Base-by-base conservation (phyloP, 2,329 filamentous ascomycete species). In the Uncinocarpus reesii region DNA sequence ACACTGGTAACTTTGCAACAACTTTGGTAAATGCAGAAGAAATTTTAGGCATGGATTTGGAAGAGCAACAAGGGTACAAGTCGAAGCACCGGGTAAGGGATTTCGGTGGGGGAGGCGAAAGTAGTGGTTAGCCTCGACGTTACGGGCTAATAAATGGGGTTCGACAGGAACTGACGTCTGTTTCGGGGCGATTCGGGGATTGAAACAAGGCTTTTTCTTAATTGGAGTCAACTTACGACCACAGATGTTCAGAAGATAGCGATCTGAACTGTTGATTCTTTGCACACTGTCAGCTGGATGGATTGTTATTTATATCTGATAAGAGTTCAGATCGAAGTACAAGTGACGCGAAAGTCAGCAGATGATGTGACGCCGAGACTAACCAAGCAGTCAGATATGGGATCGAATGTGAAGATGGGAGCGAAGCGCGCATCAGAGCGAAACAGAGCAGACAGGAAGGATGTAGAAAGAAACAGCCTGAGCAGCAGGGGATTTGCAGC, bases 131-230 rank as follows among this genome's bases (percentile, higher is more conserved):
- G 41, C 28, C 41, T 43, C 18, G 41, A 43, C 28, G 23, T 38
- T 23, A 41, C 40, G 23, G 15, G 26, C 40, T 34, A 34, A 20
- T 15, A 28, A 31, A 21, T 26, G 36, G 45, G 45, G 16, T 34
- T 28, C 35, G 18, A 41, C 35, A 40, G 45, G 20, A 34, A 23
- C 36, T 47, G 45, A 38, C 26, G 35, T 41, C 26, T 32, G 35
- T 41, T 32, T 47, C 45, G 45, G 45, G 45, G 45, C 36, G 36
- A 47, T 47, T 47, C 45, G 45, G 45, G 45, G 34, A 47, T 20
- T 36, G 42, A 45, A 28, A 36, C 42, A 44, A 20, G 40, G 41
- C 18, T 32, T 28, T 18, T 43, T 15, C 16, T 10, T 2, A 11
- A 15, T 11, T 21, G 18, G 41, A 18, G 1, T n/a, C 16, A 21